Base-by-base conservation (phyloP, 768 basidiomycete genomes). In the Boletus reticulatus region DNA sequence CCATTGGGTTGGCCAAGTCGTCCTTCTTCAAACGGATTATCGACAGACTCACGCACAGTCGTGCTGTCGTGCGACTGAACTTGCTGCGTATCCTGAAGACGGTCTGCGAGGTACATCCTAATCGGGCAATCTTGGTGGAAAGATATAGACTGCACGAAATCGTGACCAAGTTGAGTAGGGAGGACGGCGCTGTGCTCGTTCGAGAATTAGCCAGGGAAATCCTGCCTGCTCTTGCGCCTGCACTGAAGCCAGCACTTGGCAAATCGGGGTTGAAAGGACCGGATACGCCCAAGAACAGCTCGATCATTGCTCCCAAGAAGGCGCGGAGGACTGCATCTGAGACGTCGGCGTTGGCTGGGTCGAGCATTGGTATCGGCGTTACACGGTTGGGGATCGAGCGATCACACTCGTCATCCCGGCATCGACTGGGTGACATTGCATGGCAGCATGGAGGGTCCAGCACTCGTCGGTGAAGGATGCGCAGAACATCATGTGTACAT, bases 151-250 rank as follows among this genome's bases (percentile, higher is more conserved):
- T 96, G 48, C 78, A 89, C 53, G 88, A 86, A 34, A 84, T 94
- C 4, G 92, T 99, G 53, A 83, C 86, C 61, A 80, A 81, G 57
- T 75, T 98, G 47, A 92, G 90, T 66, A 81, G 84, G 59, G 85
- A 87, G 48, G 97, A 99, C 68, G 89, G 85, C 13, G 94, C 96
- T 0, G 88, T 98, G 17, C 80, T 99, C 29, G 94, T 97, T 17
- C 80, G 91, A 54, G 92, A 98, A 69, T 73, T 97, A 43, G 93
- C 93, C 19, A 80, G 88, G 62, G 92, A 94, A 71, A 92, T 94
- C 55, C 76, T 92, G 22, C 92, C 92, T 0, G 80, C 85, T 0
- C 78, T 94, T 42, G 81, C 82, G 37, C 89, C 91, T 3, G 90
- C 80, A 7, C 71, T 92, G 62, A 84, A 78, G 66, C 88, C 88